Base-by-base conservation (phyloP, 192 early-diverging fungal species). In the Coemansia sp. region DNA sequence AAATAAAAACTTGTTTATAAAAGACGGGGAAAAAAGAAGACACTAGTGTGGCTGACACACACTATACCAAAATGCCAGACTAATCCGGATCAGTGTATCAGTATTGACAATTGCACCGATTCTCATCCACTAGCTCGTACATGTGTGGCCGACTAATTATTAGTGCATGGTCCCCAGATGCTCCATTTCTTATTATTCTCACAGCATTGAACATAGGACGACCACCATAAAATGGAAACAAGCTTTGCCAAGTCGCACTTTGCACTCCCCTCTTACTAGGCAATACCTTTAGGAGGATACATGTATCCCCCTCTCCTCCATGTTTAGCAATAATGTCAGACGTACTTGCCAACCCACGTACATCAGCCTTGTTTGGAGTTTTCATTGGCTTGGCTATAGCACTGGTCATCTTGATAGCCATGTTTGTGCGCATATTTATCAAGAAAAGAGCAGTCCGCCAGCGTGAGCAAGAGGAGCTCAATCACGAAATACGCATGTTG, bases 341-440 rank as follows among this genome's bases (percentile, higher is more conserved):
- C 47, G 18, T 20, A 18, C 31, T 58, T 36, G 1, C 11, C 16
- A 36, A 15, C 33, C 16, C 55, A 15, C 55, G 7, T 7, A 18
- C 16, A 15, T 34, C 55, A 16, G 31, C 55, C 55, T 33, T 65
- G 64, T 49, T 65, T 49, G 64, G 64, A 1, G 22, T 65, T 10
- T 65, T 65, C 10, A 29, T 65, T 33, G 64, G 64, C 5, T 18
- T 65, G 27, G 18, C 64, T 6, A 31, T 65, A 27, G 38, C 43
- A 0, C 5, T 47, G 29, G 27, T 41, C 43, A 47, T 47, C 27
- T 24, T 65, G 40, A 1, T 22, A n/a, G 9, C 29, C 13, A 20
- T 46, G 43, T 47, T 34, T 16, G 3, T 44, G 5, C 29, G 27
- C 46, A 16, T 5, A 11, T 65, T 12, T 29, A n/a, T 58, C 31